A percentile compares a stretch with the other conserved stretches of the same genome.
Evolutionary conservation across 495 filamentous ascomycete genomes (phyloP).

Genomic region (Hypoxylon intermedium): DNA sequence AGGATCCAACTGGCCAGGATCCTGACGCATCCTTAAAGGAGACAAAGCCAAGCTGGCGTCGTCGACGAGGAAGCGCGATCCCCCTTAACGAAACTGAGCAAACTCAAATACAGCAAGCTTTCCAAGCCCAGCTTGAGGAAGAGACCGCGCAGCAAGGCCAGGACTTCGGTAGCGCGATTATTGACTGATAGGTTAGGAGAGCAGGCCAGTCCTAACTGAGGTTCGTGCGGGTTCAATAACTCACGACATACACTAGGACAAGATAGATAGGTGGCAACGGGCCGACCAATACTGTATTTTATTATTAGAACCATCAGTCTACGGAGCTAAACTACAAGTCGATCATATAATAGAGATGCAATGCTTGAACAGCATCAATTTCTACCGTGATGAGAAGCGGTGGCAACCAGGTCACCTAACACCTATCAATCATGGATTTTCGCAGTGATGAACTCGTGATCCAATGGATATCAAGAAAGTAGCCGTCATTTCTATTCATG

Average conservation of each 20-base stretch:
- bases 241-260: neutral
- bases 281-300: neutral
- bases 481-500: no score
- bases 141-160: slow-evolving; percentile 19
- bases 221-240: neutral
- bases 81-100: slow-evolving; percentile 56
- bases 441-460: no score
- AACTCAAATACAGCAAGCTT: slow-evolving; percentile 46
- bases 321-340: no score
- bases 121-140: slow-evolving; percentile 38
- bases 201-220: neutral
- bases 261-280: neutral
- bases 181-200: slow-evolving; percentile 4
- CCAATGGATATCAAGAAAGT: no score
- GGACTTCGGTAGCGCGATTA: neutral
- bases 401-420: no score
- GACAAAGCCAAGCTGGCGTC: slow-evolving; percentile 63
- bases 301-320: neutral
- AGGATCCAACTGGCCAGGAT: slow-evolving; percentile 59
- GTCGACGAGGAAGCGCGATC: slow-evolving; percentile 56
- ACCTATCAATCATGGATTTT: no score
- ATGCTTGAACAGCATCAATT: no score
- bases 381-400: no score
- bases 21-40: slow-evolving; percentile 66
- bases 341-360: no score